Base-by-base conservation (phyloP, 208 protist species). In the Lotmaria passim region DNA sequence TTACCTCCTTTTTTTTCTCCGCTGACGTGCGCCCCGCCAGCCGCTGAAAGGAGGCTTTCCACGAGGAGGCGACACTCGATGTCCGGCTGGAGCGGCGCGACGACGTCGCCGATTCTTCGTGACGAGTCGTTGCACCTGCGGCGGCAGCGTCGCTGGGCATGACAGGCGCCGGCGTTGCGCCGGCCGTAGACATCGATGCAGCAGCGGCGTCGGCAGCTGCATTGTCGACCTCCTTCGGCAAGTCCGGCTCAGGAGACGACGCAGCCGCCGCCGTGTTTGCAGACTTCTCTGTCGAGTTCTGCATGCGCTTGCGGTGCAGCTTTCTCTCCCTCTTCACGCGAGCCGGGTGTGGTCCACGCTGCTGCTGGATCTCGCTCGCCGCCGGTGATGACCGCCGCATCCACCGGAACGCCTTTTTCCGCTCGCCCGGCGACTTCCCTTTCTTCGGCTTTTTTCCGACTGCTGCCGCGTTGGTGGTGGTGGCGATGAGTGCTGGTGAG, bases 291-390 rank as follows among this genome's bases (percentile, higher is more conserved):
- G 58, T 11, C 14, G 26, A 1, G 1, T 30, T 38, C 44, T 41
- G 43, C 30, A 10, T 15, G 11, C 43, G 24, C 28, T 52, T 41
- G 21, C 46, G 39, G 31, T 51, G 31, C 21, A 34, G 21, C 14
- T 56, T 66, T 15, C 4, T 21, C 30, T 28, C 24, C 0, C 60
- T 11, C 0, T 28, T 19, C 46, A 53, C 17, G 7, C 46, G 44
- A 1, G 21, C 23, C 47, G 60, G 60, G 34, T 66, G 60, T 33
- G 46, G 44, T 8, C 60, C 46, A 26, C 60, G 60, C n/a, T 66
- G 44, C 58, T 34, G 44, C 58, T 11, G 10, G 24, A 41, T 28
- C 1, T 14, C 19, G 41, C 38, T 63, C 8, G 57, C 12, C 34
- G n/a, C 17, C 14, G 39, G 23, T 24, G 65, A n/a, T 1, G 68